A percentile compares a stretch with the other conserved stretches of the same genome.
These are phyloP conservation scores for Sinapis alba DNA, from an alignment of 441 rosid genomes.

Conservation along the genomic window DNA sequence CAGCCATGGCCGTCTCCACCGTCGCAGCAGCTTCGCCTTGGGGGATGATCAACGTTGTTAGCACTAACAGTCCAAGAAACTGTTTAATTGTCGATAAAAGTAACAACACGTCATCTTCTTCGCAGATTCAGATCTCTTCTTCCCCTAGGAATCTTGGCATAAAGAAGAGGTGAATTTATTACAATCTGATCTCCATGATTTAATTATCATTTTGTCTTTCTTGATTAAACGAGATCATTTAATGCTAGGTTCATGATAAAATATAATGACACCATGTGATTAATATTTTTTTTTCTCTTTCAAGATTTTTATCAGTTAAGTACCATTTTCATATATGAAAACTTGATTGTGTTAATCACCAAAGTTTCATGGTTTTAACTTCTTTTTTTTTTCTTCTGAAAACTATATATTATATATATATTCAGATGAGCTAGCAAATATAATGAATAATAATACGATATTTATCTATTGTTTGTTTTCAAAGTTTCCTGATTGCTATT, in stretches of 20 bases:
- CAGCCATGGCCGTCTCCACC: conserved; percentile 39
- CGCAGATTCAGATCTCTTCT: conserved; percentile 74
- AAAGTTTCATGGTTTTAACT: not conserved
- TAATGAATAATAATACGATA: not conserved
- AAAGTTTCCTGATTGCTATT: not conserved
- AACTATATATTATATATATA: not conserved
- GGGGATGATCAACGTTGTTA: conserved; percentile 54
- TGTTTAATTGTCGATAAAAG: conserved; percentile 15
- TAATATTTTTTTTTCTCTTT: not conserved
- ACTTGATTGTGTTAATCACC: not conserved
- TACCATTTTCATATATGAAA: not conserved
- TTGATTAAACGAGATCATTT: conserved; percentile 32
- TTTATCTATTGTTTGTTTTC: not conserved
- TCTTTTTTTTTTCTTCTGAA: not conserved
- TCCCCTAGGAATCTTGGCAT: conserved; percentile 77
- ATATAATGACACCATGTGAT: conserved; percentile 27
- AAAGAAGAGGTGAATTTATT: conserved; percentile 63
- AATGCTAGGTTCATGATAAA: conserved; percentile 25
- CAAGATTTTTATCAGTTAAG: not conserved
- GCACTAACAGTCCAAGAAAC: conserved; percentile 29
- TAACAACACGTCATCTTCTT: conserved; percentile 25
- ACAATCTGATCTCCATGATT: not conserved
- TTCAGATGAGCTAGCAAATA: not conserved
- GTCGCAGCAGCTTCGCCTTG: conserved; percentile 34
- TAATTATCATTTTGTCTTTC: conserved; percentile 12